Evolutionary conservation across 2,329 filamentous ascomycete genomes (phyloP).

Genomic region (Phialemoniopsis sp.): DNA sequence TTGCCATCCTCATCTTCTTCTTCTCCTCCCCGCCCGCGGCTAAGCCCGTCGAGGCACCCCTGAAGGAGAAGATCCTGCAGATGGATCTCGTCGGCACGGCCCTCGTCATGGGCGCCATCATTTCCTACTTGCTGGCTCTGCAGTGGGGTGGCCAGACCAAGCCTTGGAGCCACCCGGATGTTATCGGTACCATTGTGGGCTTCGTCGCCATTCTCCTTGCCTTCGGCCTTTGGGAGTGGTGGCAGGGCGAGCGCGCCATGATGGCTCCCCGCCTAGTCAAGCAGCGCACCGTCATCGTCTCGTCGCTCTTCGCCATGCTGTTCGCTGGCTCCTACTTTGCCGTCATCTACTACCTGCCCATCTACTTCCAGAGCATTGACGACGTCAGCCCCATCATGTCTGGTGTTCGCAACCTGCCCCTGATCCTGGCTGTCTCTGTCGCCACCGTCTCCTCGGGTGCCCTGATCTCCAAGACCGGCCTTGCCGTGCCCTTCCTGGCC

Average conservation of each 20-base stretch:
- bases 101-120: conserved; percentile 30
- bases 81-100: conserved; percentile 34
- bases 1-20: conserved; percentile 19
- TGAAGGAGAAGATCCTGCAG: conserved; percentile 33
- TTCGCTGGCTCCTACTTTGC: conserved; percentile 39
- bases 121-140: conserved; percentile 33
- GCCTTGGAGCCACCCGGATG: conserved; percentile 24
- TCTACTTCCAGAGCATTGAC: conserved; percentile 48
- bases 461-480: conserved; percentile 22
- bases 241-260: conserved; percentile 42
- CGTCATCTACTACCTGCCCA: conserved; percentile 41
- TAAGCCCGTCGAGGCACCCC: conserved; percentile 18
- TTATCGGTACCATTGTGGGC: conserved; percentile 29
- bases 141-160: conserved; percentile 36
- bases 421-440: conserved; percentile 31
- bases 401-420: conserved; percentile 34
- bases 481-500: conserved; percentile 29
- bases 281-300: conserved; percentile 36
- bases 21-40: conserved; percentile 27
- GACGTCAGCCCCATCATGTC: conserved; percentile 27
- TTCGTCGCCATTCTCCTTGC: conserved; percentile 14
- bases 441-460: conserved; percentile 26
- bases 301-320: conserved; percentile 33
- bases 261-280: conserved; percentile 39
- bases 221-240: conserved; percentile 26